Base-by-base conservation (phyloP, 2,329 filamentous ascomycete species). In the Xylariaceae sp. region DNA sequence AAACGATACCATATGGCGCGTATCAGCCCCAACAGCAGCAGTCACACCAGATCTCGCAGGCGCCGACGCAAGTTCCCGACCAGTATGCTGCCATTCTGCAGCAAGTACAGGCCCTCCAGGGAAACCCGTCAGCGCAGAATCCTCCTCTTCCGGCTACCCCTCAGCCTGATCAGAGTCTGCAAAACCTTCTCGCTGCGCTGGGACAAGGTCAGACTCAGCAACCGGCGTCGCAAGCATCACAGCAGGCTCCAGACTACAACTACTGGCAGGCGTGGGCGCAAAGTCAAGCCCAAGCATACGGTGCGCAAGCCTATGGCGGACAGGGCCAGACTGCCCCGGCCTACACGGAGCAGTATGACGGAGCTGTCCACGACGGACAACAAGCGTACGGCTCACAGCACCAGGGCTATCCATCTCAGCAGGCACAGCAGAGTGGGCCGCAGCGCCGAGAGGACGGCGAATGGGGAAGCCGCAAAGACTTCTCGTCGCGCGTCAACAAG, bases 401-500 rank as follows among this genome's bases (percentile, higher is more conserved):
- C 6, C 30, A 37, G 31, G 38, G 40, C 16, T 37, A 37, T 28
- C 40, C 50, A 15, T 32, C 39, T 3, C 46, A 49, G 25, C 45
- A 49, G 18, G 39, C 51, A 1, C 59, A 61, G 31, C 27, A 29
- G 15, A 15, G 16, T 33, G 40, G 36, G 29, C 41, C 31, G 32
- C 38, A 29, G 19, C 37, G 42, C 23, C 49, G 37, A 36, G 49
- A 44, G 10, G 36, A n/a, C 15, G 35, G 14, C 36, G 63, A 64
- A 3, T 54, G 51, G 19, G 46, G 45, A 7, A 45, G 42, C 29
- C 51, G 51, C 22, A 65, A 63, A 41, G 59, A 64, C 3, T 50
- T 49, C 31, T 55, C 58, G 35, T 65, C 61, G 37, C 65, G 61
- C 38, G 65, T 61, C 42, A 61, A 59, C 16, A 51, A 50, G 18